Evolutionary conservation across 2,329 filamentous ascomycete genomes (phyloP), one percentile per base, ranked within the genome.

Genomic region (Cytospora chrysosperma): DNA sequence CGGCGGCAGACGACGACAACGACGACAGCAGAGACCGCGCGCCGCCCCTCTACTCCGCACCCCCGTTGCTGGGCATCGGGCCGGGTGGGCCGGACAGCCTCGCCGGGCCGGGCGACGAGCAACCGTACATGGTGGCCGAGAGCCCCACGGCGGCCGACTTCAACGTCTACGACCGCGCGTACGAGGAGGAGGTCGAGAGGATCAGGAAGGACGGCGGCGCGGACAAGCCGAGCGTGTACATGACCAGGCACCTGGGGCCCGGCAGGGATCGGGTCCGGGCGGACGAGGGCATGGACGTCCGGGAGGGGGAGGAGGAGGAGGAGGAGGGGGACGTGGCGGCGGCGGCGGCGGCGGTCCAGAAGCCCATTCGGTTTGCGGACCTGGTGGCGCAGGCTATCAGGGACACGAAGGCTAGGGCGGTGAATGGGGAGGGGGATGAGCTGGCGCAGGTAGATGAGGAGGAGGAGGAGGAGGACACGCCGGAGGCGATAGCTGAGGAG

Each of bases 131-230:
- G 5, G 88, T 97, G 49, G 91, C 91, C 32, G 93, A 97, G 75
- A 96, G 91, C 1, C 94, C 94, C 3, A 89, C 89, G 0, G 89
- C 88, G 1, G 90, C 91, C 7, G 92, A 96, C 65, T 92, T 92
- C 69, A 88, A 95, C 72, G 89, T 98, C 63, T 97, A 97, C 74
- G 92, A 96, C 74, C 86, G 85, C 0, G 94, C 94, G 0, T 97
- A 96, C 73, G 87, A 91, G 71, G 85, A 90, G 65, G 92, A 97
- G 76, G 85, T 95, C 30, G 84, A 89, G 64, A 84, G 88, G 19
- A 94, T 97, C 70, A 78, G 75, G 63, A 52, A 69, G 71, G 78
- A 75, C 58, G 70, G 69, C 40, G 73, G 72, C n/a, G 21, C 66
- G 64, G n/a, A n/a, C n/a, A n/a, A n/a, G 24, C 77, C 79, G 17